Base-by-base conservation (phyloP, 306 rosid species). In the Casuarina equisetifolia region DNA sequence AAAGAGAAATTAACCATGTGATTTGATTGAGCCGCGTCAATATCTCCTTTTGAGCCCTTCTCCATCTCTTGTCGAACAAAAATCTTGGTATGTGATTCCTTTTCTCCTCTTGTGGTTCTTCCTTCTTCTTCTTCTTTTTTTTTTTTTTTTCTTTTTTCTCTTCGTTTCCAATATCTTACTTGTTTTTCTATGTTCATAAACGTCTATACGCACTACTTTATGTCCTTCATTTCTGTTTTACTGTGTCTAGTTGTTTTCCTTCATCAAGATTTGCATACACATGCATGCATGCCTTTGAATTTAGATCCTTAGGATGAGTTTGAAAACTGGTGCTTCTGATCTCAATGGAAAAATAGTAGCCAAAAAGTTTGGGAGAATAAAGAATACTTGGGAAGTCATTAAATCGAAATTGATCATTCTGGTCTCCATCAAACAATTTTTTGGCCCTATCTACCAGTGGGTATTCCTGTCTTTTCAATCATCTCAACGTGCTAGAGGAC, bases 1-100 rank as follows among this genome's bases (percentile, higher is more conserved):
- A 51, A 2, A 5, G 12, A 44, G 63, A 5, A 58, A 68, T 52
- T 85, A 88, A 70, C 82, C 87, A 66, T 84, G 86, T 85, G 81
- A 16, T 90, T 83, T 88, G 82, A 92, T 90, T 92, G 97, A 92
- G 97, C 95, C 96, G 97, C 93, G 93, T 85, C 96, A 92, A 92
- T 92, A 92, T 92, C 97, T 92, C 87, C 81, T 79, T 81, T 81
- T 71, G 69, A 83, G 82, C 78, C 73, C 59, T 66, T 83, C 61
- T 69, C 76, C 82, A 68, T n/a, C 51, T 58, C 36, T 58, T 61
- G 6, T 48, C 76, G 49, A 42, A 67, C 71, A 67, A 15, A 35
- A n/a, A 49, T 39, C 46, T 75, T 44, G 84, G 91, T 85, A 83
- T 46, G 82, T 74, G 19, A 10, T 63, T 67, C 15, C 11, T 48